Base-by-base conservation (phyloP, 1,284 basidiomycete genomes). In the Cystobasidium slooffiae region DNA sequence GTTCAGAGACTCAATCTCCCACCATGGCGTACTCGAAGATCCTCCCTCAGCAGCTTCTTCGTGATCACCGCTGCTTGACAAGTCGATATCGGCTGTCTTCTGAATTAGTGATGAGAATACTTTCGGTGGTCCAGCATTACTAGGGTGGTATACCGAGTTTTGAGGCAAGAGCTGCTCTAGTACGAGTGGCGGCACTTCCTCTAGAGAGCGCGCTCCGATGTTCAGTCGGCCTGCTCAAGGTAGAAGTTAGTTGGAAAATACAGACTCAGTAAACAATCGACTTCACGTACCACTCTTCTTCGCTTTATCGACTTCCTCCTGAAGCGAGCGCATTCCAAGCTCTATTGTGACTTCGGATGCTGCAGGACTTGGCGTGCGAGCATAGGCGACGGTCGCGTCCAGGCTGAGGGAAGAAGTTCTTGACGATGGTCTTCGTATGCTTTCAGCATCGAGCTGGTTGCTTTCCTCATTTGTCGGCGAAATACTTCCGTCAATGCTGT, bases 81-180 rank as follows among this genome's bases (percentile, higher is more conserved):
- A 41, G 31, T 69, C 56, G 9, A 61, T 51, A n/a, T 46, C 31
- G 56, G 53, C 47, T 53, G 61, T 51, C 55, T 59, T 39, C 18
- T 37, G 20, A 37, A 49, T 49, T 12, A 51, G 43, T 12, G 44
- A 51, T 16, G 70, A 46, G 47, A 66, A 73, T 0, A 53, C 49
- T 59, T 63, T 52, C 6, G 58, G 49, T 39, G 68, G 74, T 22
- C 65, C 61, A 20, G 61, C 44, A 52, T 75, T 75, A 37, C 61
- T 47, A 18, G 75, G 75, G 55, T 75, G 75, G 43, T 68, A 68
- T 10, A 66, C n/a, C 39, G 73, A 75, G 20, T 18, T 52, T 18
- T 52, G 62, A 6, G 70, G 63, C 24, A 73, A 20, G 16, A 73
- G 63, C 14, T 56, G 41, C 20, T 73, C 63, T 43, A 56, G 63